Base-by-base conservation (phyloP, 495 filamentous ascomycete genomes). In the Daldinia grandis region DNA sequence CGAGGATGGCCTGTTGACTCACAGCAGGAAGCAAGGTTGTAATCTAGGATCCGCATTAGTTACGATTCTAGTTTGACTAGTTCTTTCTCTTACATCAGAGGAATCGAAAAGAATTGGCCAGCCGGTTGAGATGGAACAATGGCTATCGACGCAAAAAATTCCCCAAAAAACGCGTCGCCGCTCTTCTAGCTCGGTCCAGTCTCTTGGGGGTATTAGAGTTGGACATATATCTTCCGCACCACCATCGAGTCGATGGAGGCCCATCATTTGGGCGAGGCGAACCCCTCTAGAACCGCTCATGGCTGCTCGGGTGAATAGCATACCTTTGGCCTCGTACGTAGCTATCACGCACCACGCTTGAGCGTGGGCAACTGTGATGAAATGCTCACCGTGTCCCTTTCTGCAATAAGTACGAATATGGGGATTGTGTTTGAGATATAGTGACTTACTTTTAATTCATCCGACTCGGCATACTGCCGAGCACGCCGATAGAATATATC, bases 101-200 rank as follows among this genome's bases (percentile, higher is more conserved):
- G 73, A 50, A 30, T 84, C 80, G 51, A 85, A 79, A 25, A 85
- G 56, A 28, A 73, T 75, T 6, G 84, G 80, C 82, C 82, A 86
- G 1, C 82, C 83, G 2, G 82, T 83, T 21, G 80, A 82, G 49
- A 83, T 80, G 58, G 75, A 79, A 19, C 75, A 78, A 51, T 85
- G 85, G 19, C 79, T 76, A 64, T 88, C 85, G 25, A 87, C 79
- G 24, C 79, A 78, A 50, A 85, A 87, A 1, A 81, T 75, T 8
- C 77, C 81, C 86, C 85, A 88, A 61, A 87, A 87, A 4, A 82
- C 64, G 9, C 86, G 66, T 6, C 86, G 77, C 17, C 85, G 78
- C 67, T 87, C 84, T 74, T 88, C 85, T 8, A 82, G 69, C 55
- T 87, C 85, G 7, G 64, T 66, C 84, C 85, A 86, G 60, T 76